A percentile compares a stretch with the other conserved stretches of the same genome.
Evolutionary conservation across 2,329 filamentous ascomycete species (phyloP).

Genomic region (Pseudohalonectria lignicola): DNA sequence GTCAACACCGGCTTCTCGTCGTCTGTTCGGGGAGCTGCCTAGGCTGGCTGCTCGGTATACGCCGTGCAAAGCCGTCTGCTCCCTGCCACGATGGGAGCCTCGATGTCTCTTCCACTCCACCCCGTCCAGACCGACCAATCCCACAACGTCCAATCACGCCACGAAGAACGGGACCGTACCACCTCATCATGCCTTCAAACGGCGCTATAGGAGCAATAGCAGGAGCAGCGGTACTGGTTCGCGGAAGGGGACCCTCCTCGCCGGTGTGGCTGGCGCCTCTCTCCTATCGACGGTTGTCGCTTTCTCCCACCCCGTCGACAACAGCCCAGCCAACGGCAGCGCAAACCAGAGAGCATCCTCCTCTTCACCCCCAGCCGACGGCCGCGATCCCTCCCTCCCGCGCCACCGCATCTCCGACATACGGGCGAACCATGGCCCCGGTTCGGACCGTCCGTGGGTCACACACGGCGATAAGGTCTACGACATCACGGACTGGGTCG

Average conservation of each 20-base stretch:
- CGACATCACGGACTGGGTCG: slow-evolving; percentile 60
- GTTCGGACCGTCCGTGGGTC: slow-evolving; percentile 41
- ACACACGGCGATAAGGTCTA: slow-evolving; percentile 55
- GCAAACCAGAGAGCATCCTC: neutral
- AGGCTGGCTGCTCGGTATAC: too few species aligned
- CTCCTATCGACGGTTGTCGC: neutral
- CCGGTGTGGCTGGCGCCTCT: neutral
- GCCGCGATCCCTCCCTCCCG: slow-evolving; percentile 10
- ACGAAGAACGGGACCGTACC: neutral
- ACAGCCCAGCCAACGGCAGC: neutral
- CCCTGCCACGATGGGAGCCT: neutral
- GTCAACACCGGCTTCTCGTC: too few species aligned
- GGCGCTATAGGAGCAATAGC: neutral
- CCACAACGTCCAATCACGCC: neutral
- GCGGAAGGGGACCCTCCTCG: neutral
- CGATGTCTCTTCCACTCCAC: neutral
- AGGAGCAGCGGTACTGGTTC: too few species aligned
- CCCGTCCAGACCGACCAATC: neutral
- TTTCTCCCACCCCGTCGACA: neutral
- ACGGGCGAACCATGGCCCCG: slow-evolving; percentile 8
- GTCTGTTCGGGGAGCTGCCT: too few species aligned
- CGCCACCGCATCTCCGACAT: slow-evolving; percentile 12
- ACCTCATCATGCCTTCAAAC: neutral
- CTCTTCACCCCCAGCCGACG: slow-evolving; percentile 6
- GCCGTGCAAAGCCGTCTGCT: too few species aligned